A percentile compares a stretch with the other conserved stretches of the same genome.
phyloP scores from a whole-genome alignment of 148 eudicot species.

The Mesembryanthemum crystallinum region DNA sequence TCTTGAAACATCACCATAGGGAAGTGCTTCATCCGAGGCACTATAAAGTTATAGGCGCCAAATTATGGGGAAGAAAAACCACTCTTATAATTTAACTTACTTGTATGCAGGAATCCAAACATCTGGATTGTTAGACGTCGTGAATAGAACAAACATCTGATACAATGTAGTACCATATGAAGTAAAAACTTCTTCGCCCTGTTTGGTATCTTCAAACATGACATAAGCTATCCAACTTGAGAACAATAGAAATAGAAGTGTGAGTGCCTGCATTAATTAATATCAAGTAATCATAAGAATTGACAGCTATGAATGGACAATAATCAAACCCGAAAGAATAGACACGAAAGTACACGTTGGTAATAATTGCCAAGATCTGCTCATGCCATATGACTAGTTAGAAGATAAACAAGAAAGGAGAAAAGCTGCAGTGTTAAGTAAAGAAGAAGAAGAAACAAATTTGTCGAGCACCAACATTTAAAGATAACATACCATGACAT shows the following conservation, averaged over 20 bases:
- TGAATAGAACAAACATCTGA: conserved; percentile 84
- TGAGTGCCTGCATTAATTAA: conserved; percentile 66
- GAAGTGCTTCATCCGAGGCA: background rate
- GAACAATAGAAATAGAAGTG: conserved; percentile 74
- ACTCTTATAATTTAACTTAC: conserved; percentile 41
- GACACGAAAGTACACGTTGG: background rate
- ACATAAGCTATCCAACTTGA: conserved; percentile 95
- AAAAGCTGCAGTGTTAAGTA: background rate
- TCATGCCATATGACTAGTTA: background rate
- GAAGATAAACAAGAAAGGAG: background rate
- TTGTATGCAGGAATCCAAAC: conserved; percentile 99
- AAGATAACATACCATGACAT: conserved; percentile 69
- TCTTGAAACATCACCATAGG: background rate
- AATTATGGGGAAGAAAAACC: background rate
- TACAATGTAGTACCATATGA: conserved; percentile 80
- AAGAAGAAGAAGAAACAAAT: conserved; percentile 1
- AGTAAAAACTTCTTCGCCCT: conserved; percentile 72
- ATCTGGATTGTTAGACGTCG: conserved; percentile 94
- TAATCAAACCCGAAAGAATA: background rate
- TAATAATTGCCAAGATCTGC: background rate
- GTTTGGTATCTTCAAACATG: conserved; percentile 91
- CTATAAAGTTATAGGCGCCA: background rate
- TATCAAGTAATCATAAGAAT: conserved; percentile 14
- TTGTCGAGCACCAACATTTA: background rate
- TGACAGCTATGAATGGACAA: background rate